phyloP scores from a whole-genome alignment of 2,329 filamentous ascomycete species.

The Trichoderma atrobrunneum region DNA sequence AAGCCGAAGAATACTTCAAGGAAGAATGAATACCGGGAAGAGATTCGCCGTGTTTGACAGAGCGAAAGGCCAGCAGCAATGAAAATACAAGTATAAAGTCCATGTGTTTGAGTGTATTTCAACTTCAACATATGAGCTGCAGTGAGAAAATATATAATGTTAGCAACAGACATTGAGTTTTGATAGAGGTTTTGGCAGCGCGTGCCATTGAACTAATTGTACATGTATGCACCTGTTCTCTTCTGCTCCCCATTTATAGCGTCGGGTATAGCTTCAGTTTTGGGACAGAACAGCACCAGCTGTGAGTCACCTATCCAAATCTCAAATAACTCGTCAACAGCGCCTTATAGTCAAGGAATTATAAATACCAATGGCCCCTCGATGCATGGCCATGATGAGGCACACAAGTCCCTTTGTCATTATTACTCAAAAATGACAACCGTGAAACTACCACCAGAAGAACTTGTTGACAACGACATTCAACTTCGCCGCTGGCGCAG shows the following conservation, averaged over 20 bases:
- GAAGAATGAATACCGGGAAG: accelerated
- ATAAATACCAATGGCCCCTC: not conserved
- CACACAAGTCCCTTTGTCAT: not conserved
- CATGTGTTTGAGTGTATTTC: not conserved
- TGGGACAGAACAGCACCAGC: not conserved
- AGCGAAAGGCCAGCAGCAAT: not conserved
- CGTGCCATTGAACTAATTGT: not conserved
- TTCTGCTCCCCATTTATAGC: not conserved
- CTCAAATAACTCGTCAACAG: not conserved
- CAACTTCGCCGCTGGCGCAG: conserved; percentile 22
- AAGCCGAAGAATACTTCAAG: not conserved
- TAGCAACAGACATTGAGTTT: not conserved
- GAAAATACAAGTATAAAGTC: not conserved
- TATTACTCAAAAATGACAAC: not conserved
- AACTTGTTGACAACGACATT: conserved; percentile 19
- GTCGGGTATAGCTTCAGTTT: not conserved
- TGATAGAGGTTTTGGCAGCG: not conserved
- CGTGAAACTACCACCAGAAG: conserved; percentile 2
- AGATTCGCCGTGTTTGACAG: not conserved
- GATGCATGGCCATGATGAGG: not conserved
- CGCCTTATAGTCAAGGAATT: not conserved
- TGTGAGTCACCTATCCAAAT: not conserved
- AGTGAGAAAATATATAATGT: not conserved
- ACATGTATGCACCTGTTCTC: too few relatives aligned
- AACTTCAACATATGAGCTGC: not conserved